Base-by-base conservation (phyloP, 768 basidiomycete genomes). In the Trametes coccinea region DNA sequence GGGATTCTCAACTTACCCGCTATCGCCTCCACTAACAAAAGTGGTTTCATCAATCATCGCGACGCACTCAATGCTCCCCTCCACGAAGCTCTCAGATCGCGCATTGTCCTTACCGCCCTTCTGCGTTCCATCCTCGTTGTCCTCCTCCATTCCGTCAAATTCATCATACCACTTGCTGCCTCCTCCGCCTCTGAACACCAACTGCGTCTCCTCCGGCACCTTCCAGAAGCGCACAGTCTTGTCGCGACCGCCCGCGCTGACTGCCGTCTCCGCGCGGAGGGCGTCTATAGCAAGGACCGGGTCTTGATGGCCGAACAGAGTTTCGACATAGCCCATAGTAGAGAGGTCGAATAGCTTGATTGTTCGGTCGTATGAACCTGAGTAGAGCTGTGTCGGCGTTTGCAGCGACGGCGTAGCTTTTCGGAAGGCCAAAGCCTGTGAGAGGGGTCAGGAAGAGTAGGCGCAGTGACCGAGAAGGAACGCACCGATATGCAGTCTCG, bases 171-270 rank as follows among this genome's bases (percentile, higher is more conserved):
- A 79, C 39, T 83, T 83, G 75, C 89, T 95, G 66, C 85, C 82
- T 4, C 90, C 94, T n/a, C 97, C 97, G 29, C 96, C 97, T 40
- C 97, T 84, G 70, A 98, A 98, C 6, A 99, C 95, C 29, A 99
- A 80, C 71, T 98, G 96, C 11, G 84, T 92, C 74, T 98, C 95
- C 55, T 99, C 96, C 40, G 87, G 85, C 53, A 98, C 90, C 77
- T 98, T 98, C 96, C 96, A 99, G 76, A 85, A 98, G 39, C 97
- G 82, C 61, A 88, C 84, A 0, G 95, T 97, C 71, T 93, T 89
- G 78, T 99, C 97, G 37, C 94, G 80, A 0, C 87, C 92, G 17
- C 96, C 97, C 5, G 89, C 90, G 39, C 89, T 95, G 17, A 98
- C 85, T 14, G 90, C 91, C 1, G 87, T 86, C 67, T 98, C 94